Evolutionary conservation across 1,284 basidiomycete species (phyloP).

Genomic region (Volvariella volvacea): DNA sequence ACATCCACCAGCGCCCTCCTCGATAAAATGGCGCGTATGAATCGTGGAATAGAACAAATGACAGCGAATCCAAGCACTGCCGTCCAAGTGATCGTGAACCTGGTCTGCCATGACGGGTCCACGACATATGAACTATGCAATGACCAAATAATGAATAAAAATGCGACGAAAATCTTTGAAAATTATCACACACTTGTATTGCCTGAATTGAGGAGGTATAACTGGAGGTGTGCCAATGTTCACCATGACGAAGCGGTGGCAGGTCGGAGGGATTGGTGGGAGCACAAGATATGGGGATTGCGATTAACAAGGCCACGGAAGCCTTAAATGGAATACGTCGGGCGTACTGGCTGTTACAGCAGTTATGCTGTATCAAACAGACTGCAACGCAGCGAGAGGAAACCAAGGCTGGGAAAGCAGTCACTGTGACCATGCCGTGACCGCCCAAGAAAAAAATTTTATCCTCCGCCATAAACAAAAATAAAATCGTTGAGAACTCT

Average conservation of each 20-base stretch:
- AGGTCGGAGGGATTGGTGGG: not conserved
- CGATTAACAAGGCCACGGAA: too few relatives aligned
- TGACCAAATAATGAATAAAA: not conserved
- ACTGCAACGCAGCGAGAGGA: too few relatives aligned
- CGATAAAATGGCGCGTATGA: slow-evolving; percentile 37
- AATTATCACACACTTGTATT: slow-evolving; percentile 58
- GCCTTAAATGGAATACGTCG: too few relatives aligned
- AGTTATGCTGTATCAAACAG: too few relatives aligned
- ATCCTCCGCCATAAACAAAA: too few relatives aligned
- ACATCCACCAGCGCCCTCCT: slow-evolving; percentile 36
- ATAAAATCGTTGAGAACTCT: too few relatives aligned
- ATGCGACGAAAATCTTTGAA: too few relatives aligned
- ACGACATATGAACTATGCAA: slow-evolving; percentile 61
- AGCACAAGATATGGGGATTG: not conserved
- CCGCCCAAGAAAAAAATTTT: too few relatives aligned
- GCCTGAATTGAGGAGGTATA: slow-evolving; percentile 50
- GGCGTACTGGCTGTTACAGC: too few relatives aligned
- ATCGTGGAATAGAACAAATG: slow-evolving; percentile 43
- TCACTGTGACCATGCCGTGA: too few relatives aligned
- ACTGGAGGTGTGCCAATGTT: slow-evolving; percentile 46
- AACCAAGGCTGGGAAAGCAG: not conserved
- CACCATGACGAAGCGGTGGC: slow-evolving; percentile 26
- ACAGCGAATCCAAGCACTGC: slow-evolving; percentile 49
- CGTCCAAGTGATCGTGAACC: slow-evolving; percentile 73
- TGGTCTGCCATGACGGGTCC: slow-evolving; percentile 73